A percentile compares a stretch with the other conserved stretches of the same genome.
Conservation (phyloP, 495 filamentous ascomycete genomes). For the Neurospora cerealis region DNA sequence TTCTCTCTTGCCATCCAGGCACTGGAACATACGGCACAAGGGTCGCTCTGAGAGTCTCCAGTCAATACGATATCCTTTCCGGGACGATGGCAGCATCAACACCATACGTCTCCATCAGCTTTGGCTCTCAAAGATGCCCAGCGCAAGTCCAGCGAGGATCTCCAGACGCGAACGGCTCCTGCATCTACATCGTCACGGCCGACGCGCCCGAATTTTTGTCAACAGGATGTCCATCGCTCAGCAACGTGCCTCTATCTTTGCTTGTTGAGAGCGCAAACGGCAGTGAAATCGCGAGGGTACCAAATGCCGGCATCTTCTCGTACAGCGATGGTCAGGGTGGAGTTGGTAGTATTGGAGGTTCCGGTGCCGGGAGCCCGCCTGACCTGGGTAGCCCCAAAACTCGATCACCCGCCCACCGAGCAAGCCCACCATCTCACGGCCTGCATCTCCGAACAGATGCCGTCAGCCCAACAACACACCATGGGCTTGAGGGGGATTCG, state of each 20-base stretch:
- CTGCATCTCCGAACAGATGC: conserved; percentile 16
- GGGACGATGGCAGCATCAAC: conserved; percentile 43
- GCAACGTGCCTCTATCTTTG: conserved; percentile 60
- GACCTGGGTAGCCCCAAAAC: conserved; percentile 35
- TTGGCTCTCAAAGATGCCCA: conserved; percentile 60
- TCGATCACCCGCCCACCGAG: conserved; percentile 34
- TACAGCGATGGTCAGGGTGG: conserved; percentile 42
- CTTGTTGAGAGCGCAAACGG: conserved; percentile 58
- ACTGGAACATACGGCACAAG: conserved; percentile 58
- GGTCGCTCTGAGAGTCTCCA: conserved; percentile 62
- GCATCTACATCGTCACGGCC: conserved; percentile 61
- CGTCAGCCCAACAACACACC: conserved; percentile 17
- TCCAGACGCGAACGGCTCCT: conserved; percentile 43
- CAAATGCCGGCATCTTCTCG: conserved; percentile 67
- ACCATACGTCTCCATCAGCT: conserved; percentile 55
- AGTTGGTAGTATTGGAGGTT: conserved; percentile 21
- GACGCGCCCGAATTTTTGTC: conserved; percentile 60
- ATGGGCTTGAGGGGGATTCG: conserved; percentile 19
- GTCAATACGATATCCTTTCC: conserved; percentile 50
- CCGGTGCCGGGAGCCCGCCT: conserved; percentile 30
- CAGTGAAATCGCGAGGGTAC: conserved; percentile 42
- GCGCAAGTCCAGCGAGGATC: conserved; percentile 53
- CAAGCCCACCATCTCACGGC: conserved; percentile 28
- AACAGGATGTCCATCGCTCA: conserved; percentile 56
- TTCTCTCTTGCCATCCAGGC: conserved; percentile 58